Conservation (phyloP, 2,329 filamentous ascomycete species). For the Phyllosticta citribraziliensis region DNA sequence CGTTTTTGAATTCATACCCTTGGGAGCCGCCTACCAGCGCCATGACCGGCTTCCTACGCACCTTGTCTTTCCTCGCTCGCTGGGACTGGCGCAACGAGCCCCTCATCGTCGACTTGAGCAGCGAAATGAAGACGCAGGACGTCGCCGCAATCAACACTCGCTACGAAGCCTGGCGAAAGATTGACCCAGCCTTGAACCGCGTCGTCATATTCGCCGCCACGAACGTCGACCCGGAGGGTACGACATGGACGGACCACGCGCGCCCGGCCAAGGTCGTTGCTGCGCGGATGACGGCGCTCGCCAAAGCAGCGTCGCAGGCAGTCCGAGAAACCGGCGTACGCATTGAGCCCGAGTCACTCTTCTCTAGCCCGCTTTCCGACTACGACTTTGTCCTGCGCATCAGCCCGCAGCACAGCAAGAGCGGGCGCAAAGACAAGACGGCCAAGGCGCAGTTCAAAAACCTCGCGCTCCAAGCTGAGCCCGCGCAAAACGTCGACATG, state of each 20-base stretch:
- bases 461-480: constrained; percentile 50
- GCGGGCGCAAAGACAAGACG: constrained; percentile 22
- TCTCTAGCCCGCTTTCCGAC: constrained; percentile 61
- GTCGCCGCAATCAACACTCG: constrained; percentile 56
- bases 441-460: constrained; percentile 63
- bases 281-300: constrained; percentile 69
- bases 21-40: constrained; percentile 69
- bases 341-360: constrained; percentile 49
- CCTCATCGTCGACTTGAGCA: constrained; percentile 65
- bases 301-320: constrained; percentile 61
- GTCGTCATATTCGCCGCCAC: constrained; percentile 74
- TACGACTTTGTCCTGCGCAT: constrained; percentile 83
- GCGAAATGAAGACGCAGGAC: constrained; percentile 47
- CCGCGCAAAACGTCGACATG: constrained; percentile 27
- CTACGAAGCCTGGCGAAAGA: constrained; percentile 74
- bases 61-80: constrained; percentile 65
- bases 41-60: constrained; percentile 71
- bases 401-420: constrained; percentile 41
- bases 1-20: constrained; percentile 73
- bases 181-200: constrained; percentile 81
- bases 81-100: constrained; percentile 91
- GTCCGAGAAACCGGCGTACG: constrained; percentile 20
- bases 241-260: constrained; percentile 64
- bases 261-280: constrained; percentile 73
- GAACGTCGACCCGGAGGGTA: constrained; percentile 65